phyloP scores from a whole-genome alignment of 768 basidiomycete species.

The Lanmaoa pseudosensibilis region DNA sequence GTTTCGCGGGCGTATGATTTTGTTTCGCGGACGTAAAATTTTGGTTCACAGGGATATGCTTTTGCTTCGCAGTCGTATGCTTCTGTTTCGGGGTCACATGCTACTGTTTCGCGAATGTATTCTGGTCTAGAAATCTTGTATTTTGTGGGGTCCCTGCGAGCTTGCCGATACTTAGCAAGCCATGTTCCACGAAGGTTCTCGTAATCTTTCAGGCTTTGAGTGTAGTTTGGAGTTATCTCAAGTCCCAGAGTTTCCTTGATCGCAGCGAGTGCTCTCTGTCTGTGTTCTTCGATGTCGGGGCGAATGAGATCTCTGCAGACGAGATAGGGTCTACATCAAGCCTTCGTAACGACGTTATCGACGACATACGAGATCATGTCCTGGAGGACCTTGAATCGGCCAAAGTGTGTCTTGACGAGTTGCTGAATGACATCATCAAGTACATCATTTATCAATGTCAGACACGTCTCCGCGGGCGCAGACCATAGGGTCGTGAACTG shows the following conservation, averaged over 20 bases:
- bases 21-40: too few relatives aligned
- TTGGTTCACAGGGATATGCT: too few relatives aligned
- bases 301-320: constrained; percentile 28
- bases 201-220: constrained; percentile 33
- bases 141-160: neutral
- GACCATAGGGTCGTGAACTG: constrained; percentile 39
- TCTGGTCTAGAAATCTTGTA: constrained; percentile 1
- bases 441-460: constrained; percentile 33
- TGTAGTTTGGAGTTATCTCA: constrained; percentile 42
- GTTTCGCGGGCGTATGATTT: too few relatives aligned
- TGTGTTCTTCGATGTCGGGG: constrained; percentile 31
- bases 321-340: neutral
- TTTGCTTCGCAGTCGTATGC: too few relatives aligned
- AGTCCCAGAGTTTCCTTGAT: constrained; percentile 37
- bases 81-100: too few relatives aligned
- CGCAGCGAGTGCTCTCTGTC: constrained; percentile 19
- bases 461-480: constrained; percentile 35
- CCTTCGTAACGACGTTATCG: neutral
- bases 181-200: constrained; percentile 23
- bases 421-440: constrained; percentile 31
- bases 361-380: constrained; percentile 36
- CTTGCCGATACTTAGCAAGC: constrained; percentile 25
- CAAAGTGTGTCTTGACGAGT: constrained; percentile 38
- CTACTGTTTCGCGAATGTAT: too few relatives aligned
- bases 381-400: constrained; percentile 39